Evolutionary conservation across 2,329 filamentous ascomycete species (phyloP), one percentile per base, ranked within the genome.

Genomic region (Claviceps fusiformis): DNA sequence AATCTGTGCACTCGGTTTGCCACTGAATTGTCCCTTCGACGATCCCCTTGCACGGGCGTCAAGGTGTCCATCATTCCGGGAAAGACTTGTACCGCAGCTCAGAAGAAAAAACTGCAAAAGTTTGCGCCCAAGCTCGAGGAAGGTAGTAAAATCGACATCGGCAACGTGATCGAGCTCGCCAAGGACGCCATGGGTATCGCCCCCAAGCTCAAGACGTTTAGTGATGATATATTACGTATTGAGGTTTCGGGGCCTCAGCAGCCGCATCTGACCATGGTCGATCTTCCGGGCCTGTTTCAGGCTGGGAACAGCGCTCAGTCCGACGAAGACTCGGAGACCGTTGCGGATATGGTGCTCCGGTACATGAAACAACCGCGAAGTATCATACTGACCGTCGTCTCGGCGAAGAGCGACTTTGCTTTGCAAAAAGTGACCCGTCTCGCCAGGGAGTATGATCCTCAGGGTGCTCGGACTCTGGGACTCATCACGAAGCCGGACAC

Each of bases 1-100:
- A 77, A 73, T 37, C 62, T 83, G 0, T 85, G 81, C 64, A 85
- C 82, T 0, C 73, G 79, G 0, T 85, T 85, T 58, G 76, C 81
- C 0, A 86, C 80, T 0, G 80, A 86, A 63, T 67, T 85, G 24
- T 71, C 81, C 17, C 71, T 85, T 6, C 74, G 80, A 19, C 72
- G 74, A n/a, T 67, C 65, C 3, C n/a, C 65, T 0, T 52, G 65
- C 0, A 56, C 64, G 0, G 63, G 62, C 2, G 68, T 77, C 15
- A 65, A 59, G 4, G 63, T 74, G 24, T 61, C 59, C 27, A 63
- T 63, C 39, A 53, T 57, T 29, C 70, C 72, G 0, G 68, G 68
- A 17, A 55, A 58, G 2, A 61, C 62, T 3, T 59, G 68, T 2
- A 55, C 60, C 2, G 57, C 57, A 0, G 41, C 58, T 2, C 65